Conservation (phyloP, 805 yeast genomes). For the Wickerhamomyces chambardii region DNA sequence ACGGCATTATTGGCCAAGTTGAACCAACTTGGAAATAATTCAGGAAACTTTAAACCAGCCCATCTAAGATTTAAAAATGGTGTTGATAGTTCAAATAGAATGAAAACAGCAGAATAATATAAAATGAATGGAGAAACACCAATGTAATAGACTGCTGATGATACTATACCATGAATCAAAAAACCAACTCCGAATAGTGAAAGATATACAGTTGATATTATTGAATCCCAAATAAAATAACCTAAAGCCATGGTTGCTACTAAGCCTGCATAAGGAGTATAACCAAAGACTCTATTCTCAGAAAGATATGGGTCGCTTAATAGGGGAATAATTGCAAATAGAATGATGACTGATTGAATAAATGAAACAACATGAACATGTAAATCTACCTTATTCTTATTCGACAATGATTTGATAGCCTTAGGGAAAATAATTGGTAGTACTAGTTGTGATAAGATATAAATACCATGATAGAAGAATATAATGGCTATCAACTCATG, state of each 20-base stretch:
- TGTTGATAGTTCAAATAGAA: constrained; percentile 73
- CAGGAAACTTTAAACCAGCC: constrained; percentile 69
- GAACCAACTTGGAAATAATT: constrained; percentile 38
- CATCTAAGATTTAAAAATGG: constrained; percentile 84
- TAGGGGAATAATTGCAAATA: constrained; percentile 50
- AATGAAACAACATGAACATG: constrained; percentile 84
- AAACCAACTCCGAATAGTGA: constrained; percentile 64
- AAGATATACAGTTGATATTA: constrained; percentile 47
- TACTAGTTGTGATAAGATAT: constrained; percentile 10
- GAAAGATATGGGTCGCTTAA: constrained; percentile 41
- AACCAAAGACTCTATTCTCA: constrained; percentile 47
- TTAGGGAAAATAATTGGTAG: constrained; percentile 14
- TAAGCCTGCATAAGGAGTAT: constrained; percentile 62
- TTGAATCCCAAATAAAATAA: constrained; percentile 76
- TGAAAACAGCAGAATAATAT: constrained; percentile 66
- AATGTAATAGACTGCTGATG: constrained; percentile 56
- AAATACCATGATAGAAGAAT: constrained; percentile 20
- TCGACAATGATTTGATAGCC: constrained; percentile 14
- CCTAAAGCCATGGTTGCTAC: constrained; percentile 61
- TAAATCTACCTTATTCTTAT: constrained; percentile 55
- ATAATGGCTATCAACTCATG: constrained; percentile 22
- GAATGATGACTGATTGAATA: constrained; percentile 67
- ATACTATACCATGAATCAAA: constrained; percentile 68
- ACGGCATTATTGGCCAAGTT: constrained; percentile 56
- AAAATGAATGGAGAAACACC: constrained; percentile 59